Conservation (phyloP, 2,329 filamentous ascomycete species). For the Cladosporium halotolerans region DNA sequence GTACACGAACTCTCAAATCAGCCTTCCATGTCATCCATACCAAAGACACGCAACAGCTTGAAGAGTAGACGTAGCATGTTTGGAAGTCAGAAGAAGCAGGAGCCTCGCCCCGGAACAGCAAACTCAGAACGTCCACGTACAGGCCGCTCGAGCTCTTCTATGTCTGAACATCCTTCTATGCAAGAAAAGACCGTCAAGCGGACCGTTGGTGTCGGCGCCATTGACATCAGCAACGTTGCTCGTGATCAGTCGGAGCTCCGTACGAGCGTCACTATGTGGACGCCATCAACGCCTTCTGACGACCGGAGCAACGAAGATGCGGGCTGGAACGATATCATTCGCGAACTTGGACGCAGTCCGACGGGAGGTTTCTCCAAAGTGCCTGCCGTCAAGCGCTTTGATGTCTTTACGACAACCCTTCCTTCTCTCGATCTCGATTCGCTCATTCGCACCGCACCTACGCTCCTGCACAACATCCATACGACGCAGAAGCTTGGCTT, state of each 20-base stretch:
- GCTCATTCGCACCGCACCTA: conserved; percentile 81
- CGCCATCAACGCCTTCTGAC: conserved; percentile 47
- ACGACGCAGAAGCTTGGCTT: conserved; percentile 89
- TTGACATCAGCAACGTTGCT: conserved; percentile 58
- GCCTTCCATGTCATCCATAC: conserved; percentile 12
- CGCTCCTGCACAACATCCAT: conserved; percentile 71
- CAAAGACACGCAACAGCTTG: conserved; percentile 18
- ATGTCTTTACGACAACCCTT: conserved; percentile 74
- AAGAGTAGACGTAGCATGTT: conserved; percentile 50
- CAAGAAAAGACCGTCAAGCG: conserved; percentile 54
- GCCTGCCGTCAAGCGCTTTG: conserved; percentile 61
- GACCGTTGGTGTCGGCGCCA: conserved; percentile 68
- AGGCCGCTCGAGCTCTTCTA: conserved; percentile 17
- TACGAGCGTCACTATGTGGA: conserved; percentile 62
- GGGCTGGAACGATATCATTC: conserved; percentile 68
- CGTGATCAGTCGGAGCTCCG: conserved; percentile 22
- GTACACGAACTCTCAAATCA: neutral
- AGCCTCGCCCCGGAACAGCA: conserved; percentile 15
- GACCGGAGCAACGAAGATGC: conserved; percentile 55
- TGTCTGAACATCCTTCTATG: conserved; percentile 3
- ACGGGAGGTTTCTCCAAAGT: conserved; percentile 57
- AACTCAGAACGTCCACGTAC: conserved; percentile 20
- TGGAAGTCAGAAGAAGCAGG: conserved; percentile 55
- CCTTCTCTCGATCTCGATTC: conserved; percentile 68
- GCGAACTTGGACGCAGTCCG: conserved; percentile 65